Conservation (phyloP, 1,284 basidiomycete genomes). For the Psilocybe mexicana region DNA sequence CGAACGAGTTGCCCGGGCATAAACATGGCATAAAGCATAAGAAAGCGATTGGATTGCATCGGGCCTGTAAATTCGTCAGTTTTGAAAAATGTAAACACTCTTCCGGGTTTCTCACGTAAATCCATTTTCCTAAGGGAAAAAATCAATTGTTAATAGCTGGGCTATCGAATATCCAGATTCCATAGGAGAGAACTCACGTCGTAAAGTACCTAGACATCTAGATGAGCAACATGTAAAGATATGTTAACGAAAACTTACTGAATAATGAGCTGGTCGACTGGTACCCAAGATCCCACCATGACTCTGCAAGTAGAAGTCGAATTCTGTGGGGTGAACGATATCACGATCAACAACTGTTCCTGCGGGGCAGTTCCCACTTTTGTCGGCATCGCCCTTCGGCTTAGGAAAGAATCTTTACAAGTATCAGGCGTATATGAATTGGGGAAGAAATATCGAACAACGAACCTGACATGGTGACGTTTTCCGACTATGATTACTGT, state of each 20-base stretch:
- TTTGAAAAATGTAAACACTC: too few species aligned
- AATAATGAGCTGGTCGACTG: conserved; percentile 69
- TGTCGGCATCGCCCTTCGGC: conserved; percentile 51
- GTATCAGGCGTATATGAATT: neutral
- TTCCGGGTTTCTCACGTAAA: conserved; percentile 27
- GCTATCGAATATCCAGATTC: too few species aligned
- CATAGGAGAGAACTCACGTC: conserved; percentile 31
- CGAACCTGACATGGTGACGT: conserved; percentile 67
- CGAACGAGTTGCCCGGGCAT: conserved; percentile 78
- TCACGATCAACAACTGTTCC: conserved; percentile 76
- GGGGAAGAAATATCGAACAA: neutral
- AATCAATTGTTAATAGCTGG: neutral
- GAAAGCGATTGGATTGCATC: conserved; percentile 71
- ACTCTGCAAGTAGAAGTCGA: conserved; percentile 79
- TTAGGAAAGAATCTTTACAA: conserved; percentile 61
- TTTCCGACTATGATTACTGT: conserved; percentile 79
- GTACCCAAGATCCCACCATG: conserved; percentile 74
- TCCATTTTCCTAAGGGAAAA: conserved; percentile 29
- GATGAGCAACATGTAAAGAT: neutral
- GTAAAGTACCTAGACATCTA: conserved; percentile 33
- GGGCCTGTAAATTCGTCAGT: conserved; percentile 41
- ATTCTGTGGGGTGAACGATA: conserved; percentile 71
- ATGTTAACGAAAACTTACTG: conserved; percentile 28
- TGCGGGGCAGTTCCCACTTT: conserved; percentile 71
- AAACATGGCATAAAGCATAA: conserved; percentile 79